phyloP scores from a whole-genome alignment of 441 rosid genomes.

The Raphanus hybrid region DNA sequence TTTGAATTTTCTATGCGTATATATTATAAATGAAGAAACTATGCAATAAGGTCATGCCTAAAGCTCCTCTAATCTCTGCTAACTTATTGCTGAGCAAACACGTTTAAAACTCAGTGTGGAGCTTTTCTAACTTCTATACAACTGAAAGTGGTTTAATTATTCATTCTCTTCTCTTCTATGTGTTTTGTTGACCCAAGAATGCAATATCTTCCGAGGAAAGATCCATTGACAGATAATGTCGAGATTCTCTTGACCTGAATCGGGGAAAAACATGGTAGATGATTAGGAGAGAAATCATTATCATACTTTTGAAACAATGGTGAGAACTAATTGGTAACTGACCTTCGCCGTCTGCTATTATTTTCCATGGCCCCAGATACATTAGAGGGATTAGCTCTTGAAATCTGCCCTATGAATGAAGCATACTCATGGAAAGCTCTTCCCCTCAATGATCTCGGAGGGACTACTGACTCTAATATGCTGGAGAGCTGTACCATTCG shows the following conservation, averaged over 20 bases:
- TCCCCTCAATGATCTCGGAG: constrained; percentile 68
- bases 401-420: constrained; percentile 67
- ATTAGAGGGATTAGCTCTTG: constrained; percentile 70
- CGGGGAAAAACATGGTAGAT: neutral
- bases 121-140: neutral
- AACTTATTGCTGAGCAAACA: neutral
- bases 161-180: constrained; percentile 22
- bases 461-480: constrained; percentile 62
- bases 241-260: constrained; percentile 62
- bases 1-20: neutral
- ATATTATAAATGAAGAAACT: neutral
- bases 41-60: neutral
- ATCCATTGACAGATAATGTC: constrained; percentile 70
- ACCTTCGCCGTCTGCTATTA: constrained; percentile 59
- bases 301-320: constrained; percentile 10
- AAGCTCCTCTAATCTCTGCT: neutral
- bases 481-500: constrained; percentile 42
- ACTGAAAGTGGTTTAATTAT: neutral
- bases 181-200: constrained; percentile 53
- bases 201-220: constrained; percentile 75
- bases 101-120: neutral
- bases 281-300: constrained; percentile 25
- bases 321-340: constrained; percentile 20
- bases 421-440: constrained; percentile 69
- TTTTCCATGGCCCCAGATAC: constrained; percentile 47